These are phyloP conservation scores for Tolypocladium pustulatum DNA, from an alignment of 2,329 filamentous ascomycete species.

Conservation along the genomic window DNA sequence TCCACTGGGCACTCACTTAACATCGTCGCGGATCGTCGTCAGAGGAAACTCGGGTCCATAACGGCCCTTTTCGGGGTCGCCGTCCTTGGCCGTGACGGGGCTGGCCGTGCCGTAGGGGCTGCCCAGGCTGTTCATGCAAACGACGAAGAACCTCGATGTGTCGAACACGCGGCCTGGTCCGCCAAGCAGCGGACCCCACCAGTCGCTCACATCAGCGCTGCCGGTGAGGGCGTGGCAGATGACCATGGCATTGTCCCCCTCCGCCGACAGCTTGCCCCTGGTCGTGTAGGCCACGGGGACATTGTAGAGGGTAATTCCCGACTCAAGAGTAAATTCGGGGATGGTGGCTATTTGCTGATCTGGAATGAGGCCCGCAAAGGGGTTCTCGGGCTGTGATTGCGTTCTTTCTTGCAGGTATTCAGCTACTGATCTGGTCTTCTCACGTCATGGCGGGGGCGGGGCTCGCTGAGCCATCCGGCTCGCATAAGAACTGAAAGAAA, in stretches of 20 bases:
- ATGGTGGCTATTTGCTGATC: slow-evolving; percentile 81
- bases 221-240: slow-evolving; percentile 80
- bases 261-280: slow-evolving; percentile 47
- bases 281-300: slow-evolving; percentile 60
- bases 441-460: neutral
- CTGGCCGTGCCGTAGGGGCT: slow-evolving; percentile 83
- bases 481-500: neutral
- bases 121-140: slow-evolving; percentile 78
- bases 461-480: neutral
- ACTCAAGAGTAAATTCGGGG: slow-evolving; percentile 86
- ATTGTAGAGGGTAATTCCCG: slow-evolving; percentile 74
- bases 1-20: slow-evolving; percentile 53
- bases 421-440: slow-evolving; percentile 40
- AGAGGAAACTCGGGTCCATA: slow-evolving; percentile 96
- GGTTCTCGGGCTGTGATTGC: slow-evolving; percentile 75
- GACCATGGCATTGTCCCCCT: slow-evolving; percentile 58
- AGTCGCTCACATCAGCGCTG: slow-evolving; percentile 75
- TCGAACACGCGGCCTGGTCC: slow-evolving; percentile 73
- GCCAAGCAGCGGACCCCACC: slow-evolving; percentile 78
- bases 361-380: slow-evolving; percentile 74
- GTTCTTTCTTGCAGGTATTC: slow-evolving; percentile 58
- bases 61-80: slow-evolving; percentile 58
- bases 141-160: slow-evolving; percentile 70
- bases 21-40: slow-evolving; percentile 91
- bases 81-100: slow-evolving; percentile 80